Evolutionary conservation across 2,329 filamentous ascomycete genomes (phyloP).

Genomic region (Pseudogymnoascus sp.): DNA sequence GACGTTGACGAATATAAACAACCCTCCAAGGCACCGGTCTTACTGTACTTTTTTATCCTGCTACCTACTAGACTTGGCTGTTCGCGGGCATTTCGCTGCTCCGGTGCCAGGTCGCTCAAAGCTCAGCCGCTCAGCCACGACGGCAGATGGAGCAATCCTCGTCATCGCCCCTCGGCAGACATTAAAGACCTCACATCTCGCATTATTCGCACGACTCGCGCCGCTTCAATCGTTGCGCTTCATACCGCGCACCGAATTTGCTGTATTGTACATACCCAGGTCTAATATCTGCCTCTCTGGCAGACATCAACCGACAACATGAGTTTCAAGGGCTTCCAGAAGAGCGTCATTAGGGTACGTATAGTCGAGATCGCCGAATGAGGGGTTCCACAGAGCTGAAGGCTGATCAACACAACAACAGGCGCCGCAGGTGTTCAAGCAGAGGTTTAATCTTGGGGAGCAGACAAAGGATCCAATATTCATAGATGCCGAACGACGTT

Average conservation of each 20-base stretch:
- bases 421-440: constrained; percentile 88
- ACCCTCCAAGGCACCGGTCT: neutral
- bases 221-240: neutral
- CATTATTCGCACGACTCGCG: neutral
- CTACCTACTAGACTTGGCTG: neutral
- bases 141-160: constrained; percentile 22
- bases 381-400: constrained; percentile 10
- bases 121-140: constrained; percentile 5
- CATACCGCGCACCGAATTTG: neutral
- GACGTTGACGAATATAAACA: neutral
- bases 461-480: constrained; percentile 93
- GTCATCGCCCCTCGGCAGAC: constrained; percentile 18
- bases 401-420: constrained; percentile 26
- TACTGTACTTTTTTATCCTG: neutral
- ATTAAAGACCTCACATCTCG: neutral
- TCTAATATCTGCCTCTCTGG: neutral
- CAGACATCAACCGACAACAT: constrained; percentile 40
- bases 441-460: constrained; percentile 91
- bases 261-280: constrained; percentile 4
- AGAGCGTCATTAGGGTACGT: constrained; percentile 75
- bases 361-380: neutral
- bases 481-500: constrained; percentile 86
- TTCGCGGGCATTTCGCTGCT: neutral
- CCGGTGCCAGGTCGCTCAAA: constrained; percentile 2
- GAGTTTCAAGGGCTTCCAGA: constrained; percentile 96